A percentile compares a stretch with the other conserved stretches of the same genome.
Conservation (phyloP, 2,329 filamentous ascomycete species). For the Scorias spongiosa region DNA sequence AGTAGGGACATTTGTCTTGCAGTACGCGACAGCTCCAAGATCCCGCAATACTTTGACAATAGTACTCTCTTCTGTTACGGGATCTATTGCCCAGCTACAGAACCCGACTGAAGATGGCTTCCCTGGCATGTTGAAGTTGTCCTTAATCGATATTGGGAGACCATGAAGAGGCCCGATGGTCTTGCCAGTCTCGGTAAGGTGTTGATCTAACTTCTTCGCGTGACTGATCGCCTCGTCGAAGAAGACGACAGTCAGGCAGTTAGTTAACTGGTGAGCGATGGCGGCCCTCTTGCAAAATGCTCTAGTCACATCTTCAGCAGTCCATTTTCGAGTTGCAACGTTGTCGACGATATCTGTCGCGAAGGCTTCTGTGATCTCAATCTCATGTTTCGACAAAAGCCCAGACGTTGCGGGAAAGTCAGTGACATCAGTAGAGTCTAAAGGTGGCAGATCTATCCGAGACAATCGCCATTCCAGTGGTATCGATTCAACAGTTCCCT, state of each 20-base stretch:
- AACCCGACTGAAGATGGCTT: conserved; percentile 51
- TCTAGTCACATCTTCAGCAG: conserved; percentile 34
- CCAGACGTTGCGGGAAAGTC: conserved; percentile 40
- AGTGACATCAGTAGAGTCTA: conserved; percentile 40
- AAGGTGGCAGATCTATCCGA: conserved; percentile 35
- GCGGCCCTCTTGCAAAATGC: conserved; percentile 41
- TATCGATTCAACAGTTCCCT: conserved; percentile 33
- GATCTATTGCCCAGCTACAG: conserved; percentile 43
- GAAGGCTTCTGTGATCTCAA: conserved; percentile 33
- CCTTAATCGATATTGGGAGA: conserved; percentile 52
- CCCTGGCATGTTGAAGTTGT: conserved; percentile 50
- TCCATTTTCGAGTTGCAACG: conserved; percentile 30
- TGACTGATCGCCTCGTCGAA: conserved; percentile 37
- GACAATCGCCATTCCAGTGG: conserved; percentile 45
- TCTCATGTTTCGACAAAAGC: conserved; percentile 41
- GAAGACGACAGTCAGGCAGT: conserved; percentile 44
- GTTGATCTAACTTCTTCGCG: conserved; percentile 38
- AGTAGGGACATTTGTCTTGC: conserved; percentile 56
- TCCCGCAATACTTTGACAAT: conserved; percentile 43
- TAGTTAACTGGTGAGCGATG: conserved; percentile 42
- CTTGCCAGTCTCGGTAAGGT: conserved; percentile 30
- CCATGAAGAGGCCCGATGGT: conserved; percentile 52
- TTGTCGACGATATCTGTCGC: conserved; percentile 27
- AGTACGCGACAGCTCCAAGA: conserved; percentile 51
- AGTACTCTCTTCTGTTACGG: conserved; percentile 39